A percentile compares a stretch with the other conserved stretches of the same genome.
These are phyloP conservation scores for Verticillium nonalfalfae DNA, from an alignment of 2,329 filamentous ascomycete species.

Conservation along the genomic window DNA sequence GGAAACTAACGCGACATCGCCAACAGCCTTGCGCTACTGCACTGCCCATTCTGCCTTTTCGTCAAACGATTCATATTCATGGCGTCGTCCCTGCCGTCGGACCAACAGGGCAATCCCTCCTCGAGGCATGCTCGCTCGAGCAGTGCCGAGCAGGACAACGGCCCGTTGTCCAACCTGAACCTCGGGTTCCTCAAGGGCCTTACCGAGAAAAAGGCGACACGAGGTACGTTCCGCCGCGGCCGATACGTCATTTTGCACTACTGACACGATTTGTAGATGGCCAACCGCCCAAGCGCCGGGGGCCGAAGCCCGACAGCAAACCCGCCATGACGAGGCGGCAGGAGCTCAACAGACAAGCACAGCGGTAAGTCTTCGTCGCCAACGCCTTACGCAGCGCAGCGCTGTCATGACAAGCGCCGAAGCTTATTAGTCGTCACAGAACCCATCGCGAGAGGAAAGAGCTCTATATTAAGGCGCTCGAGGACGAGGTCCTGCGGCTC, in stretches of 20 bases:
- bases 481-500: conserved; percentile 82
- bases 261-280: conserved; percentile 52
- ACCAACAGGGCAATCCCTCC: conserved; percentile 18
- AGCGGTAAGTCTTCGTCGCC: conserved; percentile 56
- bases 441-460: conserved; percentile 97
- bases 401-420: conserved; percentile 3
- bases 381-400: not conserved
- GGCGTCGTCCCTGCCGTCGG: conserved; percentile 41
- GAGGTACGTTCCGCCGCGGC: conserved; percentile 43
- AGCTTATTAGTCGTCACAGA: conserved; percentile 37
- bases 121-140: conserved; percentile 17
- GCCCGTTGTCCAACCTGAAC: conserved; percentile 39
- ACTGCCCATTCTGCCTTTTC: not conserved
- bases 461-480: conserved; percentile 87
- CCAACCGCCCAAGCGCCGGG: conserved; percentile 78
- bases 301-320: conserved; percentile 94
- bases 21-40: not conserved
- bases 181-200: conserved; percentile 60
- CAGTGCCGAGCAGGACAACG: conserved; percentile 24
- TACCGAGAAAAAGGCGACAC: conserved; percentile 69
- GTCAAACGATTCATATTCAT: conserved; percentile 17
- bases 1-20: not conserved
- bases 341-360: conserved; percentile 91
- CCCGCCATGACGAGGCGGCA: conserved; percentile 87
- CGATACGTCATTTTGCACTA: not conserved